Conservation (phyloP, 1,284 basidiomycete species). For the Apiotrichum mycotoxinovorans region DNA sequence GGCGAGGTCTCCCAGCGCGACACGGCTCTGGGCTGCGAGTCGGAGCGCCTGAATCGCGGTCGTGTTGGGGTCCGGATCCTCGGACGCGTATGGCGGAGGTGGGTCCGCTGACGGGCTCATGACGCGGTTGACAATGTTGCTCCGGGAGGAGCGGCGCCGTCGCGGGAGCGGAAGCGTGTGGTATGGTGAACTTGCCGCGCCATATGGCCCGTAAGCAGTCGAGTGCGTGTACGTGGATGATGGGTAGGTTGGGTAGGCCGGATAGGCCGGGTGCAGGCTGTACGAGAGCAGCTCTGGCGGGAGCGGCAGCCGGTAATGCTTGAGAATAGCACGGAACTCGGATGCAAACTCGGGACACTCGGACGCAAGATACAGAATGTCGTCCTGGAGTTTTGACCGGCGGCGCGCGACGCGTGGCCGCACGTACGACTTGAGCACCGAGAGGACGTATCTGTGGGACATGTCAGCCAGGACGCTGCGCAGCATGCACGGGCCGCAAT, state of each 20-base stretch:
- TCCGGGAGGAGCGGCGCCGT: neutral
- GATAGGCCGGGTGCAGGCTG: neutral
- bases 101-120: neutral
- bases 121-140: neutral
- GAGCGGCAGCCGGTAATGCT: neutral
- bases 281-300: neutral
- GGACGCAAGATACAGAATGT: neutral
- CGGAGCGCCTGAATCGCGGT: neutral
- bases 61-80: conserved; percentile 1
- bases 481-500: neutral
- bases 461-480: neutral
- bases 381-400: neutral
- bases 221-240: no score
- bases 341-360: conserved; percentile 5
- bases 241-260: no score
- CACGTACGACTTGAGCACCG: neutral
- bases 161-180: neutral
- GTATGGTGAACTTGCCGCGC: neutral
- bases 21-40: neutral
- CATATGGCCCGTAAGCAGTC: no score
- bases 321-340: conserved; percentile 5
- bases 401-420: neutral
- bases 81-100: conserved; percentile 4
- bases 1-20: neutral
- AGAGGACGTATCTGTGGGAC: neutral